These are phyloP conservation scores for Amaranthus hypochondriacus DNA, from an alignment of 148 eudicot genomes.

Conservation along the genomic window DNA sequence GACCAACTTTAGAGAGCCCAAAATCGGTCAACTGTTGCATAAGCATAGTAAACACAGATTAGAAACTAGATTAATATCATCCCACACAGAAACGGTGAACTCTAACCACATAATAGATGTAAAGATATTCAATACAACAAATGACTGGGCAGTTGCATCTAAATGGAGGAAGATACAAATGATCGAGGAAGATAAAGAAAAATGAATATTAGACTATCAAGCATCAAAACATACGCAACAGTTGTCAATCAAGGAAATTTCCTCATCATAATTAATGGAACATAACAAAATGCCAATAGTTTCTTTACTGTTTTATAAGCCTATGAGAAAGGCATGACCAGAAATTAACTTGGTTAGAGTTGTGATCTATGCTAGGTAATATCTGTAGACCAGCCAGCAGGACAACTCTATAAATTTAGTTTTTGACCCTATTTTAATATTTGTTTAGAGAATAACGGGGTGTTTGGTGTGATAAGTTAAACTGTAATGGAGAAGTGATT, in stretches of 20 bases:
- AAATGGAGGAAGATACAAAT: not conserved
- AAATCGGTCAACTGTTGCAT: conserved; percentile 93
- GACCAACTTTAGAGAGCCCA: conserved; percentile 98
- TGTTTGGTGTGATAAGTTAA: too few species aligned
- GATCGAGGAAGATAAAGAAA: not conserved
- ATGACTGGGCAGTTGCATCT: not conserved
- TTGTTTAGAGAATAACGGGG: too few species aligned
- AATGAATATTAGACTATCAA: not conserved
- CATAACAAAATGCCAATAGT: not conserved
- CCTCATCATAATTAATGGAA: not conserved
- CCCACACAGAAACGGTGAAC: conserved; percentile 2
- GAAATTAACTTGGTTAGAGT: not conserved
- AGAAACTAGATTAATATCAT: not conserved
- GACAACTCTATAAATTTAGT: not conserved
- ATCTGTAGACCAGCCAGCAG: not conserved
- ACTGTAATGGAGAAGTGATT: too few species aligned
- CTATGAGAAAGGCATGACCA: not conserved
- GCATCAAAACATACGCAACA: not conserved
- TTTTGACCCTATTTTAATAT: too few species aligned
- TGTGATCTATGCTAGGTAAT: not conserved
- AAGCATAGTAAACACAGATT: conserved; percentile 34
- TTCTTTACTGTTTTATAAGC: not conserved
- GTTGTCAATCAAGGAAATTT: not conserved
- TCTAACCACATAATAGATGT: not conserved
- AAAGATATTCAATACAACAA: not conserved